These are phyloP conservation scores for Cladophialophora chaetospira DNA, from an alignment of 2,329 filamentous ascomycete species.

Conservation along the genomic window DNA sequence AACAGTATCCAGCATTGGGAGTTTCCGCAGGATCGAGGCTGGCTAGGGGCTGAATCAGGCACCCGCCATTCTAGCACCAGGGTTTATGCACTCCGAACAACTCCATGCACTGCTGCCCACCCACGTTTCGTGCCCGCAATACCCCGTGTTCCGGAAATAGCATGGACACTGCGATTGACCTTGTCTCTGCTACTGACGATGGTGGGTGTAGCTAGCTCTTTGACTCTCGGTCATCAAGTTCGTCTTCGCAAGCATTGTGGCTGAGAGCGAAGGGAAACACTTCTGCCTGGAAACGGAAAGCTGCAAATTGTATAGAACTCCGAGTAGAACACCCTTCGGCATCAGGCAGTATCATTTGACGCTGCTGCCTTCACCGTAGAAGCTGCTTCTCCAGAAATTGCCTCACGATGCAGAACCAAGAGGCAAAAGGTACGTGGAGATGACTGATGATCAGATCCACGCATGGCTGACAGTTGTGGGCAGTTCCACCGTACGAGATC, in stretches of 20 bases:
- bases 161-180: too few species aligned
- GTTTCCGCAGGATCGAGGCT: background rate
- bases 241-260: background rate
- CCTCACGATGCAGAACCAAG: background rate
- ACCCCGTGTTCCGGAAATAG: too few species aligned
- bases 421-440: slow-evolving; percentile 3
- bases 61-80: background rate
- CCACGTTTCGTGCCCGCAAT: background rate
- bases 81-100: background rate
- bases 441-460: too few species aligned
- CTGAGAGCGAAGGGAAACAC: background rate
- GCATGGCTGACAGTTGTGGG: background rate
- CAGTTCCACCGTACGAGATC: background rate
- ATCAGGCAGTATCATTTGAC: background rate
- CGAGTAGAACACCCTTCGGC: background rate
- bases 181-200: too few species aligned
- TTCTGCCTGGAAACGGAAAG: background rate
- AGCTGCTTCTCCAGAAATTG: background rate
- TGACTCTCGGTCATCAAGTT: background rate
- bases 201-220: too few species aligned
- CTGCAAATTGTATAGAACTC: background rate
- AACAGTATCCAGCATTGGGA: background rate
- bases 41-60: background rate
- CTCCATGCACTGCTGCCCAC: background rate
- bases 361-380: background rate